A percentile compares a stretch with the other conserved stretches of the same genome.
These are phyloP conservation scores for Puccinia novopanici DNA, from an alignment of 1,284 basidiomycete species.

Conservation along the genomic window DNA sequence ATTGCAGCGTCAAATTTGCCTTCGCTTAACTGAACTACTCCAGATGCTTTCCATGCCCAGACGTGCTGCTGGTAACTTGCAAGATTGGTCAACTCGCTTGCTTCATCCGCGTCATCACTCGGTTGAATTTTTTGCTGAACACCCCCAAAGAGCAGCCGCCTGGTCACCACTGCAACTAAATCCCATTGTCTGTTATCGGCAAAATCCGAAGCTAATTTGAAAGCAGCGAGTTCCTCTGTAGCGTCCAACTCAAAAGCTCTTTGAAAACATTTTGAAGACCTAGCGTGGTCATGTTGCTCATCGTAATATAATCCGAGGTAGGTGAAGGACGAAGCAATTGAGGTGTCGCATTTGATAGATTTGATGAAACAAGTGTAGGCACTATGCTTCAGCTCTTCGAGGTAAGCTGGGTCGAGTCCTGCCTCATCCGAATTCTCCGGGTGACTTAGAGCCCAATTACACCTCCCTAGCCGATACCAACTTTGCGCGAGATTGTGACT, in stretches of 20 bases:
- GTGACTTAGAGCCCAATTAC: conserved; percentile 27
- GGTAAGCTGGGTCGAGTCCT: conserved; percentile 1
- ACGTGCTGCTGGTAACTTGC: conserved; percentile 64
- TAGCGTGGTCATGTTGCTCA: conserved; percentile 74
- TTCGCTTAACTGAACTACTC: conserved; percentile 76
- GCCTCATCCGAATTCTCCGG: conserved; percentile 27
- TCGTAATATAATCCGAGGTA: conserved; percentile 88
- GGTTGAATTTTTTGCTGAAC: conserved; percentile 10
- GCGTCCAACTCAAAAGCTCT: conserved; percentile 97
- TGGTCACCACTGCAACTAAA: conserved; percentile 86
- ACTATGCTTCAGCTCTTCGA: conserved; percentile 61
- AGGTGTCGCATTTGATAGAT: conserved; percentile 73
- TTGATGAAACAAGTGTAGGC: conserved; percentile 80
- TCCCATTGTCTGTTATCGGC: conserved; percentile 94
- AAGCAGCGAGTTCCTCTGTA: conserved; percentile 80
- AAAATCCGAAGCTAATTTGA: conserved; percentile 80
- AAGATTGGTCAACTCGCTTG: background rate
- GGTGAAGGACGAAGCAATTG: conserved; percentile 88
- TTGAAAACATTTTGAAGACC: conserved; percentile 94
- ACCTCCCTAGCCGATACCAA: conserved; percentile 51
- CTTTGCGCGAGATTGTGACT: conserved; percentile 54
- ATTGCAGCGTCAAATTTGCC: conserved; percentile 76
- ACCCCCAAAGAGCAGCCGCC: conserved; percentile 79
- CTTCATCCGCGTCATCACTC: conserved; percentile 54
- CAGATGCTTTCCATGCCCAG: conserved; percentile 99